Conservation (phyloP, 768 basidiomycete genomes). For the Mycena vitilis region DNA sequence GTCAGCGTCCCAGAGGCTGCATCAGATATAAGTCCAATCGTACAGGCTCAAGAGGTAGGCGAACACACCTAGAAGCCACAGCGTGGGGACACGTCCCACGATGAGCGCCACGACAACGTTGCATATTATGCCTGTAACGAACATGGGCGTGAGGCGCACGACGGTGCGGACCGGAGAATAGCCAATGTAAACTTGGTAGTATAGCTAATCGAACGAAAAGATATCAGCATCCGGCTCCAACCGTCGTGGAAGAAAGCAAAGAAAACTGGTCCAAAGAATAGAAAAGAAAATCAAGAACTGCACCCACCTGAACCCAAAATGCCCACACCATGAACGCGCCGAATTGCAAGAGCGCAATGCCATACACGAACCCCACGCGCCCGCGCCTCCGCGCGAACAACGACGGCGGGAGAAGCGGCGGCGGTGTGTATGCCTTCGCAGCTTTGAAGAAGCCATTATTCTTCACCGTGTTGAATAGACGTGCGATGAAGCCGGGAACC, state of each 20-base stretch:
- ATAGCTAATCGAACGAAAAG: slow-evolving; percentile 50
- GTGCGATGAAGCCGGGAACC: background rate
- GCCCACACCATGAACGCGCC: slow-evolving; percentile 56
- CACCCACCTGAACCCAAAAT: slow-evolving; percentile 36
- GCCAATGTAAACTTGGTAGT: slow-evolving; percentile 64
- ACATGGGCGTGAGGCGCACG: slow-evolving; percentile 68
- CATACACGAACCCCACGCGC: slow-evolving; percentile 59
- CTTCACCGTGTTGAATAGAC: background rate
- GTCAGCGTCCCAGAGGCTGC: slow-evolving; percentile 54
- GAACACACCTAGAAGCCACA: slow-evolving; percentile 60
- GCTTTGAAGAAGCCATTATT: background rate
- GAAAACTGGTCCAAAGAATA: background rate
- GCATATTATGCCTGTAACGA: slow-evolving; percentile 60
- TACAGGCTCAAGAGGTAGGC: background rate
- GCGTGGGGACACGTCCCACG: slow-evolving; percentile 56
- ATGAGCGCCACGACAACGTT: slow-evolving; percentile 65
- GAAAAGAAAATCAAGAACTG: background rate
- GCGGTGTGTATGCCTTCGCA: slow-evolving; percentile 42
- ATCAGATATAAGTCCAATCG: background rate
- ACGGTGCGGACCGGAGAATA: slow-evolving; percentile 63
- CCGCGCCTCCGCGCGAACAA: slow-evolving; percentile 63
- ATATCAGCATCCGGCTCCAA: background rate
- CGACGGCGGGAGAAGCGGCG: slow-evolving; percentile 62
- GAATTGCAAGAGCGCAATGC: slow-evolving; percentile 63
- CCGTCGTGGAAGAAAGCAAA: background rate